Percentiles rank a stretch among this genome's conserved stretches.
Evolutionary conservation across 495 filamentous ascomycete genomes (phyloP).

Genomic region (Podospora fimiseda): DNA sequence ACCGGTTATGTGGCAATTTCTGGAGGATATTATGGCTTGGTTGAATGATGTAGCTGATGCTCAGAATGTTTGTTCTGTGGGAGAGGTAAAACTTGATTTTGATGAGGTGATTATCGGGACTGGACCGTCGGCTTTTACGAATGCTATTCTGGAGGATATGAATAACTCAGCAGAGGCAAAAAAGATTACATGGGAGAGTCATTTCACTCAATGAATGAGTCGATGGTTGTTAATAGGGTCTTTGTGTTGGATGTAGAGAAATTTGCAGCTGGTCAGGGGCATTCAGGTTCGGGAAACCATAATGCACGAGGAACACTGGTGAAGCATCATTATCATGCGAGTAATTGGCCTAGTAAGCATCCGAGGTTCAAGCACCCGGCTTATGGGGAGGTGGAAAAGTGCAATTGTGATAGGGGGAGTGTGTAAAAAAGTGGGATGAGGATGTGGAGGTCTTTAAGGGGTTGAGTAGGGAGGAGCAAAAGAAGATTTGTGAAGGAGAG

Average conservation of each 20-base stretch:
- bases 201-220: conserved; percentile 53
- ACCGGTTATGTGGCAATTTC: conserved; percentile 52
- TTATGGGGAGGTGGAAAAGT: conserved; percentile 55
- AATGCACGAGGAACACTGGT: conserved; percentile 49
- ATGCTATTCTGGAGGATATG: conserved; percentile 46
- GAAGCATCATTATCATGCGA: conserved; percentile 58
- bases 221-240: conserved; percentile 46
- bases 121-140: conserved; percentile 57
- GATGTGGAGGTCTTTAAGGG: conserved; percentile 41
- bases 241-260: conserved; percentile 56
- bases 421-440: conserved; percentile 49
- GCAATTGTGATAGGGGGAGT: conserved; percentile 55
- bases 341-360: conserved; percentile 50
- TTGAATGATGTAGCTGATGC: conserved; percentile 41
- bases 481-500: conserved; percentile 8
- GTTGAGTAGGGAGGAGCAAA: conserved; percentile 39
- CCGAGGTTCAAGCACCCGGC: conserved; percentile 52
- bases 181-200: conserved; percentile 43
- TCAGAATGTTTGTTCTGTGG: conserved; percentile 40
- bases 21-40: conserved; percentile 54
- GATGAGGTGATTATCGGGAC: conserved; percentile 59
- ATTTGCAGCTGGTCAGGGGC: conserved; percentile 56
- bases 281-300: conserved; percentile 57
- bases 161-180: conserved; percentile 4
- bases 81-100: conserved; percentile 52